phyloP scores from a whole-genome alignment of 306 rosid genomes.

The Quercus glauca region DNA sequence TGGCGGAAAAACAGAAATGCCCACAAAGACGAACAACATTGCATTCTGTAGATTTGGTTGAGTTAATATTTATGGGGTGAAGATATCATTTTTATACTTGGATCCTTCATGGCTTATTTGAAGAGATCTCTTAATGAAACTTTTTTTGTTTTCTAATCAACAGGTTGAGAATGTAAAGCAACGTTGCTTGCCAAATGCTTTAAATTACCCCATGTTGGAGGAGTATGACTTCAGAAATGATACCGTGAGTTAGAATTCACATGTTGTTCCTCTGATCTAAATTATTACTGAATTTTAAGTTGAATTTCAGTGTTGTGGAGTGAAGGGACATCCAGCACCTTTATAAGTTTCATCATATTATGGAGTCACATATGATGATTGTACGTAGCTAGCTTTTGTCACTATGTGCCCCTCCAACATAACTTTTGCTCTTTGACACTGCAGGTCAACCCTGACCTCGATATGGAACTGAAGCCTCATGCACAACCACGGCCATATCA shows the following conservation, averaged over 20 bases:
- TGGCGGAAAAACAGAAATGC: background rate
- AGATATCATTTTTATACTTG: background rate
- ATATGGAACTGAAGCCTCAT: slow-evolving; percentile 93
- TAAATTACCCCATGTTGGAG: slow-evolving; percentile 98
- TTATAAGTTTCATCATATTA: background rate
- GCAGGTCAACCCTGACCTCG: slow-evolving; percentile 95
- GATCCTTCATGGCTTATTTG: slow-evolving; percentile 21
- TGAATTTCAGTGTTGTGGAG: slow-evolving; percentile 6
- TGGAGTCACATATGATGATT: slow-evolving; percentile 3
- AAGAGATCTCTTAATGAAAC: background rate
- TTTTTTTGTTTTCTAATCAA: slow-evolving; percentile 15
- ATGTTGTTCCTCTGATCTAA: background rate
- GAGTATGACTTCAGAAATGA: slow-evolving; percentile 98
- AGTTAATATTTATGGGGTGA: background rate
- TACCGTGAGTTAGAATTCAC: slow-evolving; percentile 56
- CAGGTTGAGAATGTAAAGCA: slow-evolving; percentile 99
- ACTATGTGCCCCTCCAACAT: background rate
- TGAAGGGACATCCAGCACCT: background rate
- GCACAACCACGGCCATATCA: slow-evolving; percentile 99
- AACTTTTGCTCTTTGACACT: slow-evolving; percentile 20
- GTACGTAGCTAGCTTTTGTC: no score
- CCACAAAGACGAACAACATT: background rate
- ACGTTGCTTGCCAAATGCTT: slow-evolving; percentile 87
- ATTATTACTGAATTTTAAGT: background rate
- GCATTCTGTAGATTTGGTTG: background rate